These are phyloP conservation scores for Cnidoscolus chayamansa DNA, from an alignment of 441 rosid genomes.

Conservation along the genomic window DNA sequence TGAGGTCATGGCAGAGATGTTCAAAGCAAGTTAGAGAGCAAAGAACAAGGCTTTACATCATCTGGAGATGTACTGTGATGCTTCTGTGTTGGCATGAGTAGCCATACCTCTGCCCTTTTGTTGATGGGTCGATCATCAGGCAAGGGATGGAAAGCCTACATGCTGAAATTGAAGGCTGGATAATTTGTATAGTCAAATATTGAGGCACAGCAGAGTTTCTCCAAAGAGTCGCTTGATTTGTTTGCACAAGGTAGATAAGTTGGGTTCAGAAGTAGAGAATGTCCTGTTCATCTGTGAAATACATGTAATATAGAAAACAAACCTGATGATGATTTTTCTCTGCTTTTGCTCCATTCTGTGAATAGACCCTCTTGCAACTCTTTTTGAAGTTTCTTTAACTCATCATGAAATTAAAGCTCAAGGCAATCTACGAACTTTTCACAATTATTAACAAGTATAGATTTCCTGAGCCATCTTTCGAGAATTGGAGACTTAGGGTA, in stretches of 20 bases:
- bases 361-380: neutral
- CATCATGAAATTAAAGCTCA: neutral
- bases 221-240: neutral
- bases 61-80: constrained; percentile 79
- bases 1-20: constrained; percentile 52
- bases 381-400: neutral
- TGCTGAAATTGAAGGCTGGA: constrained; percentile 5
- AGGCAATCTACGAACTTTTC: no score
- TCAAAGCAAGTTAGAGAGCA: constrained; percentile 68
- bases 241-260: neutral
- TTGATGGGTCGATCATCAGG: constrained; percentile 1
- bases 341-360: neutral
- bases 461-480: no score
- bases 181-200: neutral
- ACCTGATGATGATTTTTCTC: neutral
- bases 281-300: neutral
- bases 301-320: constrained; percentile 14
- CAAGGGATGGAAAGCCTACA: neutral
- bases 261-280: neutral
- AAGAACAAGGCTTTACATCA: constrained; percentile 62
- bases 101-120: neutral
- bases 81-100: constrained; percentile 66
- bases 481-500: no score
- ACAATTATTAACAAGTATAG: no score
- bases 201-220: no score